These are phyloP conservation scores for Xylariomycetidae sp. DNA, from an alignment of 2,329 filamentous ascomycete genomes.

Conservation along the genomic window DNA sequence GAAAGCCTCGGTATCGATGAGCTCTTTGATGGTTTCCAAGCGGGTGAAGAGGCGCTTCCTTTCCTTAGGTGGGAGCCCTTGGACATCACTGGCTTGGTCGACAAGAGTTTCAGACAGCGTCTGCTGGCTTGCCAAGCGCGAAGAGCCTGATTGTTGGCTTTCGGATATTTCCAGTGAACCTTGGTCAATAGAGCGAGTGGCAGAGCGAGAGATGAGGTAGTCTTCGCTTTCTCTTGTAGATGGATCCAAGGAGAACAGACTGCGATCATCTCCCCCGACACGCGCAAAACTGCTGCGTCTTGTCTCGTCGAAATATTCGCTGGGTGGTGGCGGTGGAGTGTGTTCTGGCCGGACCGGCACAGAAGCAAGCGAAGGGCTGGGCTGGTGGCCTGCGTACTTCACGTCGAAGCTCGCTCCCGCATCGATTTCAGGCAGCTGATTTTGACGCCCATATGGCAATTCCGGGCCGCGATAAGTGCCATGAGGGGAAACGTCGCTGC, in stretches of 20 bases:
- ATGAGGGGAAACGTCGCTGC: slow-evolving; percentile 27
- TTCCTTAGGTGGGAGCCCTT: slow-evolving; percentile 45
- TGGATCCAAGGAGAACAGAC: slow-evolving; percentile 34
- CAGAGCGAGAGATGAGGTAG: slow-evolving; percentile 35
- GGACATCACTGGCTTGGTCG: slow-evolving; percentile 20
- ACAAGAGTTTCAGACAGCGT: slow-evolving; percentile 29
- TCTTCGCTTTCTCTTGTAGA: slow-evolving; percentile 42
- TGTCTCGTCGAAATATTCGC: slow-evolving; percentile 36
- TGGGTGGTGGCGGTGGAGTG: slow-evolving; percentile 45
- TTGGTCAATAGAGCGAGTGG: slow-evolving; percentile 40
- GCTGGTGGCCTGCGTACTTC: slow-evolving; percentile 36
- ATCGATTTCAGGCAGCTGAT: slow-evolving; percentile 45
- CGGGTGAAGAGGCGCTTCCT: slow-evolving; percentile 72
- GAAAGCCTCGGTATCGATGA: slow-evolving; percentile 85
- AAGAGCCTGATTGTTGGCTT: slow-evolving; percentile 30
- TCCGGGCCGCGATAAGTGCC: slow-evolving; percentile 22
- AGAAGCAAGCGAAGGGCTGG: slow-evolving; percentile 10
- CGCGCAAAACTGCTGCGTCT: slow-evolving; percentile 35
- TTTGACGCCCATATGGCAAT: slow-evolving; percentile 20
- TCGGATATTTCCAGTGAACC: slow-evolving; percentile 39
- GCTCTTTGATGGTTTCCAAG: slow-evolving; percentile 79
- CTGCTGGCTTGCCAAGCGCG: slow-evolving; percentile 31
- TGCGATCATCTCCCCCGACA: slow-evolving; percentile 36
- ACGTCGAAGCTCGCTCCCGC: slow-evolving; percentile 45
- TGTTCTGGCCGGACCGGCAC: slow-evolving; percentile 38